Evolutionary conservation across 148 eudicot genomes (phyloP), one percentile per base, ranked within the genome.

Genomic region (Rhododendron henanense): DNA sequence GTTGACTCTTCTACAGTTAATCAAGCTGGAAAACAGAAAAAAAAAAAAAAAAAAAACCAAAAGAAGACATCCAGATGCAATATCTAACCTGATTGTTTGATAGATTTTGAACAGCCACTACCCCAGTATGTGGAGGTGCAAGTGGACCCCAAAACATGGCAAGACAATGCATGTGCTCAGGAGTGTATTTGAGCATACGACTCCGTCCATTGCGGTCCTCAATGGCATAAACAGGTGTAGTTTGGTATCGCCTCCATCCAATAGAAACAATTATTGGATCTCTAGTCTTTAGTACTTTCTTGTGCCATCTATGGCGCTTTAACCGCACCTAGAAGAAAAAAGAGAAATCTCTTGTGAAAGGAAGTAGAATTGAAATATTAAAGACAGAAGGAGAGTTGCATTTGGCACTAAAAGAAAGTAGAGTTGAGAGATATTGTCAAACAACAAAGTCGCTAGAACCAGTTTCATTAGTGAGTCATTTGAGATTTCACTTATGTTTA

Each of bases 81-180:
- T 33, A 47, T 31, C 87, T 31, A 67, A 97, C 99, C 98, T 95
- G 96, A 84, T 86, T 93, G 88, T 90, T 95, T 48, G 96, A 88
- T 74, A 95, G 90, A 84, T 88, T 95, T 88, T 97, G 98, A 47
- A 97, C 90, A 87, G 98, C 98, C 85, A 97, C 94, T 48, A 97
- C 89, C 79, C 99, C 98, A 25, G 98, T 90, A 65, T 89, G 91
- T 37, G 99, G 98, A 63, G 98, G 98, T 84, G 98, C 98, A 91
- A 95, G 98, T 86, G 99, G 98, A 31, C 99, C 99, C 95, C 95
- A 97, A 88, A 97, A 97, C 98, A 95, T 93, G 78, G 99, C 98
- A 90, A 97, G 95, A 87, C 98, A 97, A 85, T 95, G 96, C 98
- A 94, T 95, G 87, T 97, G 99, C 79, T 97, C 99, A 85, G 99